A percentile compares a stretch with the other conserved stretches of the same genome.
Conservation (phyloP, 129 eudicot genomes). For the Flaveria bidentis region DNA sequence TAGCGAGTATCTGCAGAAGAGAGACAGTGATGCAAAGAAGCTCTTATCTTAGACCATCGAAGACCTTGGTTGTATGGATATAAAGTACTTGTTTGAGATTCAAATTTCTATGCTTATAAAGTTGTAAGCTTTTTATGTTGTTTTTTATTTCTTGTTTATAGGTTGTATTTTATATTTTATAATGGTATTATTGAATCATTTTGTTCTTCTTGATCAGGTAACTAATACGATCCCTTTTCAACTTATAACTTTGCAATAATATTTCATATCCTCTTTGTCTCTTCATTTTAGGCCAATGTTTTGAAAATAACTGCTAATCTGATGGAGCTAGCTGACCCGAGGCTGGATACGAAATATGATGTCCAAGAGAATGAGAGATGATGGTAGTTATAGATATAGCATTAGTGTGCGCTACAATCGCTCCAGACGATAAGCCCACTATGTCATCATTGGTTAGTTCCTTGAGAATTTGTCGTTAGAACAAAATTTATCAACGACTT, state of each 20-base stretch:
- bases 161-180: no score
- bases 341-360: constrained; percentile 38
- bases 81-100: background rate
- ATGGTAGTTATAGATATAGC: constrained; percentile 40
- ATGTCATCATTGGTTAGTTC: constrained; percentile 57
- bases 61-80: background rate
- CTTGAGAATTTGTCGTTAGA: constrained; percentile 12
- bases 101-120: background rate
- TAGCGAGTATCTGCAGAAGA: constrained; percentile 41
- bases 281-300: constrained; percentile 36
- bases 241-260: background rate
- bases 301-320: constrained; percentile 41
- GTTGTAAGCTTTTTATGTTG: background rate
- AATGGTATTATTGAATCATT: constrained; percentile 16
- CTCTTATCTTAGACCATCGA: background rate
- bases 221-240: constrained; percentile 7
- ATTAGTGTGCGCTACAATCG: constrained; percentile 40
- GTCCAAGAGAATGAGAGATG: constrained; percentile 39
- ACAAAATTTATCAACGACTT: constrained; percentile 8
- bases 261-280: background rate
- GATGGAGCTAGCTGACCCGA: constrained; percentile 51
- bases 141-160: background rate
- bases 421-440: constrained; percentile 42
- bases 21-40: constrained; percentile 23
- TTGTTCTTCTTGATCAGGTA: constrained; percentile 74